Conservation (phyloP, 306 rosid genomes). For the Quercus robur region DNA sequence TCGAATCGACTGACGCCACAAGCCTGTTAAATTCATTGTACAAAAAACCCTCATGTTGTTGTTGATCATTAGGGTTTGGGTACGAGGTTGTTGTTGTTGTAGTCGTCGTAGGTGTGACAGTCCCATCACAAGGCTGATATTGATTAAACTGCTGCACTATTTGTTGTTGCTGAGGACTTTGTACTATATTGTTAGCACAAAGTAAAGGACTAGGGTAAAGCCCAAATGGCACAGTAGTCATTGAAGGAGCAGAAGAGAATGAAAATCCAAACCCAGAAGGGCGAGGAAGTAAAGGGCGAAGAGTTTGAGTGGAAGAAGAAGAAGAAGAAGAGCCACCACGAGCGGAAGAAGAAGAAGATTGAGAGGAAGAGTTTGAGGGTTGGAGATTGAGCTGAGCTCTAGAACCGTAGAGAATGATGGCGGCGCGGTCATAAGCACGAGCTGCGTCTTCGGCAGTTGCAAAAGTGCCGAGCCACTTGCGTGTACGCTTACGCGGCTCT, state of each 20-base stretch:
- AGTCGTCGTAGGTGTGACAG: not conserved
- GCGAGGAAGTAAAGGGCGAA: conserved; percentile 76
- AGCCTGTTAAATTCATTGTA: conserved; percentile 22
- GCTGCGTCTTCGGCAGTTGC: conserved; percentile 96
- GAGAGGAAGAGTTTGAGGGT: conserved; percentile 40
- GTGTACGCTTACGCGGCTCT: conserved; percentile 81
- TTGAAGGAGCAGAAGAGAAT: conserved; percentile 26
- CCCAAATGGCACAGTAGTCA: conserved; percentile 34
- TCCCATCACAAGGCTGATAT: conserved; percentile 5
- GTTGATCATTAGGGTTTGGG: conserved; percentile 13
- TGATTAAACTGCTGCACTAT: conserved; percentile 12
- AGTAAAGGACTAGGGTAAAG: conserved; percentile 18
- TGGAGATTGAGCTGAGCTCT: conserved; percentile 86
- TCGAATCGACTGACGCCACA: conserved; percentile 34
- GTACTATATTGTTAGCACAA: conserved; percentile 8
- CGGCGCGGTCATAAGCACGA: conserved; percentile 92
- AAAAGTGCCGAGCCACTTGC: conserved; percentile 96
- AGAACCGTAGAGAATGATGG: conserved; percentile 77
- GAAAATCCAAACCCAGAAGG: conserved; percentile 42
- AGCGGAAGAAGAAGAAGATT: conserved; percentile 30
- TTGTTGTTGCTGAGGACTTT: not conserved
- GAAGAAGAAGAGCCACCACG: conserved; percentile 29
- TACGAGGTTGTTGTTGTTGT: conserved; percentile 22
- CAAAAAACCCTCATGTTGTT: conserved; percentile 11
- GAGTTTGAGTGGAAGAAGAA: conserved; percentile 54